phyloP scores from a whole-genome alignment of 257 asterid genomes.

The Solanum virginianum region DNA sequence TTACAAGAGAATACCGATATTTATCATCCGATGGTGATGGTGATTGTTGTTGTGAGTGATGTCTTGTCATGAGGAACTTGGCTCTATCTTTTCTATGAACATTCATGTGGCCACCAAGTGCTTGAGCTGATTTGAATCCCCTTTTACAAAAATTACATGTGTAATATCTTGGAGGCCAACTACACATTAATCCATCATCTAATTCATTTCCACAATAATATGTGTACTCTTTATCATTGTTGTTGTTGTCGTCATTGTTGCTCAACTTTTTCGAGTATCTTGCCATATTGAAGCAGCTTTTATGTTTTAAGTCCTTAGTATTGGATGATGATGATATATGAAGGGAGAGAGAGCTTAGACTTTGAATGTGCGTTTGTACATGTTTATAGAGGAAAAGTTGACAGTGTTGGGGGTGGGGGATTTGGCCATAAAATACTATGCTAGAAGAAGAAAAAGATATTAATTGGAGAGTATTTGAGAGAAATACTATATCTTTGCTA shows the following conservation, averaged over 20 bases:
- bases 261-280: background rate
- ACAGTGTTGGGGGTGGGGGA: background rate
- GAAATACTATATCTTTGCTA: conserved; percentile 39
- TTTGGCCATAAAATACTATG: conserved; percentile 21
- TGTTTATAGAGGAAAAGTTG: background rate
- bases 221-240: conserved; percentile 15
- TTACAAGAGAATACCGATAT: conserved; percentile 4
- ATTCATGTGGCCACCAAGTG: conserved; percentile 98
- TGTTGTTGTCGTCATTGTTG: background rate
- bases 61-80: conserved; percentile 32
- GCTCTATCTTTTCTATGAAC: conserved; percentile 88
- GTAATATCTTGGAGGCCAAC: conserved; percentile 83
- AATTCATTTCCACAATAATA: conserved; percentile 3
- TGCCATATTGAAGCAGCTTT: background rate
- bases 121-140: conserved; percentile 89
- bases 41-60: conserved; percentile 20
- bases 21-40: conserved; percentile 7
- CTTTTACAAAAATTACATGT: conserved; percentile 80
- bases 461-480: conserved; percentile 36
- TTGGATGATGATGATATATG: background rate
- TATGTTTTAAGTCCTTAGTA: background rate
- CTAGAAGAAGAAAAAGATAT: conserved; percentile 8
- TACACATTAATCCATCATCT: conserved; percentile 28
- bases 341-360: background rate
- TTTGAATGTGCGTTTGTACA: background rate